Percentiles rank a stretch among this genome's conserved stretches.
Conservation (phyloP, 1,284 basidiomycete genomes). For the Hemileia vastatrix region DNA sequence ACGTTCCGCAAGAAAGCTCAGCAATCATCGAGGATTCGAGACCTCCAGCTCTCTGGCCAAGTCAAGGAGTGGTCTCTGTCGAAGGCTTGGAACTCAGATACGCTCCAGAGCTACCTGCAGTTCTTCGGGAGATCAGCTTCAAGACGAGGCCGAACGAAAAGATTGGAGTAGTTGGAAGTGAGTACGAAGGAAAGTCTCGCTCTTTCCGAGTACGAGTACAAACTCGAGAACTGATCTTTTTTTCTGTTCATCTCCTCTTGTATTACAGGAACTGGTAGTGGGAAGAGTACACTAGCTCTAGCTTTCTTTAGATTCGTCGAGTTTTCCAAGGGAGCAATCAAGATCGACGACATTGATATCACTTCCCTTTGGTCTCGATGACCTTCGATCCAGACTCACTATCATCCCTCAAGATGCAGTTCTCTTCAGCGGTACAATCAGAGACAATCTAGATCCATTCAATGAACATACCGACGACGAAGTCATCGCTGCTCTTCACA, state of each 20-base stretch:
- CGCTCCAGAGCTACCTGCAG: slow-evolving; percentile 40
- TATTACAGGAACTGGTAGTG: slow-evolving; percentile 72
- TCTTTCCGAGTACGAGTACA: neutral
- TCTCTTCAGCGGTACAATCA: slow-evolving; percentile 37
- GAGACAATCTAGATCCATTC: slow-evolving; percentile 43
- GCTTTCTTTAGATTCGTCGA: slow-evolving; percentile 70
- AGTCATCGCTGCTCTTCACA: slow-evolving; percentile 22
- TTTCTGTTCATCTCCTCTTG: neutral
- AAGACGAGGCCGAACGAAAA: slow-evolving; percentile 40
- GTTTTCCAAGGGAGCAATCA: slow-evolving; percentile 50
- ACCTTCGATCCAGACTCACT: slow-evolving; percentile 56
- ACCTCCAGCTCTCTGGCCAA: slow-evolving; percentile 43
- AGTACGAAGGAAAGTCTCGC: slow-evolving; percentile 49
- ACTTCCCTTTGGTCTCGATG: slow-evolving; percentile 76
- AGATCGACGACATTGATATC: slow-evolving; percentile 81
- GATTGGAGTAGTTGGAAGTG: no score
- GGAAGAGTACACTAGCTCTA: slow-evolving; percentile 79
- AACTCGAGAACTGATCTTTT: no score
- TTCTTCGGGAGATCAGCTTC: slow-evolving; percentile 37
- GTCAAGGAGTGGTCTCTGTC: slow-evolving; percentile 35
- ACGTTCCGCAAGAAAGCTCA: slow-evolving; percentile 28
- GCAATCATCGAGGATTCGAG: slow-evolving; percentile 21
- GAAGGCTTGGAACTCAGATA: slow-evolving; percentile 40
- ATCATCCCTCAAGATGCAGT: slow-evolving; percentile 64
- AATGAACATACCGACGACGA: slow-evolving; percentile 37